A percentile compares a stretch with the other conserved stretches of the same genome.
These are phyloP conservation scores for Grosmannia huntii DNA, from an alignment of 2,329 filamentous ascomycete species.

Conservation along the genomic window DNA sequence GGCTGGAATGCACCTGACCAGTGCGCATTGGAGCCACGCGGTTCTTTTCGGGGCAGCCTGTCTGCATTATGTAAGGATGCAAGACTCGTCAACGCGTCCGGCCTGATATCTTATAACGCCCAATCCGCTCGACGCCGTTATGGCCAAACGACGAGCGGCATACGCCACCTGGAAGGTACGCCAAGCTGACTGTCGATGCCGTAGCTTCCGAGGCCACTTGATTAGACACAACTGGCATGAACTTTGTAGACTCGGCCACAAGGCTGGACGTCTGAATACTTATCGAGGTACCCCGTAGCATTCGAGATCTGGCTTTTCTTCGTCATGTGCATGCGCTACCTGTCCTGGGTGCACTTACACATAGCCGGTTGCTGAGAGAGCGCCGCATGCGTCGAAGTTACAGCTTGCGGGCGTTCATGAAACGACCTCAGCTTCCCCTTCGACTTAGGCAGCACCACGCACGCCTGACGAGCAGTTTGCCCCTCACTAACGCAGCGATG, in stretches of 20 bases:
- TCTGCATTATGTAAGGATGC: not conserved
- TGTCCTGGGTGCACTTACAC: too few relatives aligned
- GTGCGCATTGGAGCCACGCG: not conserved
- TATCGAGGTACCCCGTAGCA: too few relatives aligned
- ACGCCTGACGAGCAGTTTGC: slow-evolving; percentile 1
- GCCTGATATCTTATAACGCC: not conserved
- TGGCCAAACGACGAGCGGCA: not conserved
- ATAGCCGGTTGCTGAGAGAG: not conserved
- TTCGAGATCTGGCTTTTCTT: too few relatives aligned
- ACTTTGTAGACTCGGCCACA: not conserved
- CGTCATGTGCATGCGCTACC: too few relatives aligned
- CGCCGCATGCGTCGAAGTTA: not conserved
- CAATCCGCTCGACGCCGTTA: not conserved
- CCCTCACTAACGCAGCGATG: slow-evolving; percentile 1
- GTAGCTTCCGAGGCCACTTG: not conserved
- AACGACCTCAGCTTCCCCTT: not conserved
- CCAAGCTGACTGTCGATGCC: not conserved
- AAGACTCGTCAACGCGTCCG: not conserved
- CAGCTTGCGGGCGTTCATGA: not conserved
- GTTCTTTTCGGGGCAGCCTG: not conserved
- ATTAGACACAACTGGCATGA: not conserved
- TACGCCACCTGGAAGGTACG: not conserved
- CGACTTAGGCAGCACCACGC: not conserved
- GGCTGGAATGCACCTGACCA: not conserved
- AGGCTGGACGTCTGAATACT: not conserved